These are phyloP conservation scores for Schoenoplectus triqueter DNA, from an alignment of 202 grass and related monocot species.

Conservation along the genomic window DNA sequence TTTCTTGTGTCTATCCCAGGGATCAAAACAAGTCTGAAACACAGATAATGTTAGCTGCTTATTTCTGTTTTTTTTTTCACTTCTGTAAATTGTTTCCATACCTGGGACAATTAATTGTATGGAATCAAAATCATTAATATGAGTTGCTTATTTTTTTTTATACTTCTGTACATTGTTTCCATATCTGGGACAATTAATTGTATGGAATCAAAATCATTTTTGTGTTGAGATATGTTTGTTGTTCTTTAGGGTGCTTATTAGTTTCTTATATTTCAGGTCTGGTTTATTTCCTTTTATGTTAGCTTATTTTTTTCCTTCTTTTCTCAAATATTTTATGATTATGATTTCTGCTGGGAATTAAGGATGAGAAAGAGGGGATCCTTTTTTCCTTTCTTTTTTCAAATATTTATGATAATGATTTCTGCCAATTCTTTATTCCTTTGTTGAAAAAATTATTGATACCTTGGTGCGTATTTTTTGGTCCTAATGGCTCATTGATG, in stretches of 20 bases:
- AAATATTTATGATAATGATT: neutral
- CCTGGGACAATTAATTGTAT: neutral
- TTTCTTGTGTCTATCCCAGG: neutral
- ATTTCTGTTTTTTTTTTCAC: neutral
- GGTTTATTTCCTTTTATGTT: neutral
- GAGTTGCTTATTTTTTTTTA: neutral
- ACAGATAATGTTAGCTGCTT: neutral
- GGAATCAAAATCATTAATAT: slow-evolving; percentile 10
- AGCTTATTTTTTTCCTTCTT: neutral
- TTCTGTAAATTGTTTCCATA: neutral
- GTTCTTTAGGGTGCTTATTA: neutral
- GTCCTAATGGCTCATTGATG: neutral
- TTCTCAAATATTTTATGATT: neutral
- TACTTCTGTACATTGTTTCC: neutral
- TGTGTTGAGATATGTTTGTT: neutral
- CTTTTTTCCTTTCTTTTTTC: too few relatives aligned
- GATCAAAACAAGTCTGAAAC: slow-evolving; percentile 7
- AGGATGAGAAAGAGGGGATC: neutral
- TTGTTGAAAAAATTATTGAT: neutral
- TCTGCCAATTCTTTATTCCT: neutral
- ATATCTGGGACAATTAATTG: neutral
- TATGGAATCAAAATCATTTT: neutral
- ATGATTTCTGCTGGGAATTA: neutral
- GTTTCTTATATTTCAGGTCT: neutral
- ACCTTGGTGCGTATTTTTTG: neutral